Evolutionary conservation across 164 flowering plant species (phyloP), one percentile per base, ranked within the genome.

Genomic region (Vitis riparia): DNA sequence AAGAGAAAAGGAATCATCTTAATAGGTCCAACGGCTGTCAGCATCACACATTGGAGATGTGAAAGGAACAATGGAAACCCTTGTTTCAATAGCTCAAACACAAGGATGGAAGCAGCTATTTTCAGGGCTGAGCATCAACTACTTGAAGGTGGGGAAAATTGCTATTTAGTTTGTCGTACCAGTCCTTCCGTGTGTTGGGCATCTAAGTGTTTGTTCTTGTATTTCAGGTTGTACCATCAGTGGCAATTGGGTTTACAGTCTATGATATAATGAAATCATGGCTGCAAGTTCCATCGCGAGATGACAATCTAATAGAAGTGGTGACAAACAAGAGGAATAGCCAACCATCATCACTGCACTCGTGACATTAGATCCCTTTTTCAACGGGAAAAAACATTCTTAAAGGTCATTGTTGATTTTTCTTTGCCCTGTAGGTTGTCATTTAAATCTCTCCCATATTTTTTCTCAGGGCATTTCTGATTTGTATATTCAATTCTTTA

Each of bases 71-170:
- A 70, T 89, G 75, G 87, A 86, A 68, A 86, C 83, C 69, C 93
- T 96, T 52, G 48, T 79, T 55, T 51, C 51, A 75, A 93, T 96
- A 60, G 79, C 80, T 49, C 82, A 70, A 70, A 84, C 68, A 66
- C 94, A 96, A 81, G 98, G 99, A 29, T 91, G 94, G 97, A 93
- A 84, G 83, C 98, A 90, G 66, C 76, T 96, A 56, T 96, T 93
- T 72, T 91, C 99, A 59, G 99, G 99, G 73, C 82, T 96, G 23
- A 96, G 97, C 85, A 86, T 93, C 82, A 96, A 93, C 82, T 96
- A 91, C 76, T 66, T 93, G 74, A 96, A 88, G 97, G 98, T 86
- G 23, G 10, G 68, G 29, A 65, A 70, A 53, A 48, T 44, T 7
- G 5, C 69, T 32, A 11, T 60, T 58, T 9, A 47, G 30, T 51